Percentiles rank a stretch among this genome's conserved stretches.
Conservation (phyloP, 176 grass and related monocot species). For the Eragrostis nindensis region DNA sequence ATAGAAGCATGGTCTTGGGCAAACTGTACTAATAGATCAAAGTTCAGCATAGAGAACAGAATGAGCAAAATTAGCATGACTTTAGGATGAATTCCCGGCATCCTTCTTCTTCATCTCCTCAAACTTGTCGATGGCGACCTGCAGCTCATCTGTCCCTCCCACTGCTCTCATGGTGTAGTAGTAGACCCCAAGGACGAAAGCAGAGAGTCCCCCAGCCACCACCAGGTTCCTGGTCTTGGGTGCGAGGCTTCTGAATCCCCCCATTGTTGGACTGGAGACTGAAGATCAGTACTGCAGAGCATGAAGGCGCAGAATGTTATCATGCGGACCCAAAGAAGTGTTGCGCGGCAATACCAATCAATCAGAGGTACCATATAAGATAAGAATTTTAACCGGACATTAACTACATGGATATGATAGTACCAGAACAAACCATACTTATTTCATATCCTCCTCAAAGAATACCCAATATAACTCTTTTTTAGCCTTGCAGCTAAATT, state of each 20-base stretch:
- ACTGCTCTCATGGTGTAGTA: constrained; percentile 97
- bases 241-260: constrained; percentile 53
- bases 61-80: neutral
- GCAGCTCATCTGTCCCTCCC: constrained; percentile 80
- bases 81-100: constrained; percentile 7
- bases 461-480: neutral
- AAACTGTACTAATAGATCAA: neutral
- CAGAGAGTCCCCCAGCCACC: constrained; percentile 73
- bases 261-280: constrained; percentile 16
- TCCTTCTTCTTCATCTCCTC: constrained; percentile 76
- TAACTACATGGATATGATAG: neutral
- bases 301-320: neutral
- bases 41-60: neutral
- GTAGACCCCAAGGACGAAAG: constrained; percentile 87
- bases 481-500: neutral
- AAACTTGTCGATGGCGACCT: constrained; percentile 93
- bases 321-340: neutral
- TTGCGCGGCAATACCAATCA: no score
- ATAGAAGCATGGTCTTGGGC: constrained; percentile 15
- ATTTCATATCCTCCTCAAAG: neutral
- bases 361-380: no score
- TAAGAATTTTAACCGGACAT: no score
- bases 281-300: neutral
- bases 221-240: constrained; percentile 89
- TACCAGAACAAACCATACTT: neutral